phyloP scores from a whole-genome alignment of 2,329 filamentous ascomycete species.

The Dactylellina leptospora region DNA sequence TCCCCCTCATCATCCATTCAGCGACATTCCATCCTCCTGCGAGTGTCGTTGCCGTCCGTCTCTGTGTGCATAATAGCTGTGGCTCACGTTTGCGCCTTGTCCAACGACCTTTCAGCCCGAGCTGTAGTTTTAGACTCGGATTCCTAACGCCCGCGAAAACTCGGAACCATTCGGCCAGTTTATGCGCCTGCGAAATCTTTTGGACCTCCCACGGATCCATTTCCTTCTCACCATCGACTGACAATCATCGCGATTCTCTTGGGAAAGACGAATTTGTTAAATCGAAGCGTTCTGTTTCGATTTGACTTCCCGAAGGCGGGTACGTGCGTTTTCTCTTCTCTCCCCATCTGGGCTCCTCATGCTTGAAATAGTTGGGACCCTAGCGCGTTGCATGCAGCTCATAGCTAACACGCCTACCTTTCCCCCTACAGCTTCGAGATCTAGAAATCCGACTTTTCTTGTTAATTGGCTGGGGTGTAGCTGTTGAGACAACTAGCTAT shows the following conservation, averaged over 20 bases:
- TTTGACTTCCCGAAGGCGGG: slow-evolving; percentile 45
- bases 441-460: slow-evolving; percentile 9
- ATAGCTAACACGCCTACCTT: slow-evolving; percentile 33
- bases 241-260: slow-evolving; percentile 36
- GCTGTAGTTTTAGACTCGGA: slow-evolving; percentile 38
- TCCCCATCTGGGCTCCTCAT: slow-evolving; percentile 22
- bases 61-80: slow-evolving; percentile 39
- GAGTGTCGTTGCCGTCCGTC: slow-evolving; percentile 28
- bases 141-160: slow-evolving; percentile 34
- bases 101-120: slow-evolving; percentile 47
- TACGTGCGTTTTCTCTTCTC: slow-evolving; percentile 36
- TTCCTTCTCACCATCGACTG: slow-evolving; percentile 63
- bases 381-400: slow-evolving; percentile 53
- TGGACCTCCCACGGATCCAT: slow-evolving; percentile 73
- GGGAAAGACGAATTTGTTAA: slow-evolving; percentile 41
- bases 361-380: slow-evolving; percentile 37
- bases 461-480: slow-evolving; percentile 42
- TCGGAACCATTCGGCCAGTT: slow-evolving; percentile 67
- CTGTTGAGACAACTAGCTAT: slow-evolving; percentile 34
- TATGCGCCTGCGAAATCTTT: slow-evolving; percentile 78
- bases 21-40: slow-evolving; percentile 23
- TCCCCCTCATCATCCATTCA: slow-evolving; percentile 31
- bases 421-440: slow-evolving; percentile 22
- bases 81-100: slow-evolving; percentile 53
- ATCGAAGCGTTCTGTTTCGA: slow-evolving; percentile 36